Evolutionary conservation across 2,329 filamentous ascomycete species (phyloP), one percentile per base, ranked within the genome.

Genomic region (Alternaria sp.): DNA sequence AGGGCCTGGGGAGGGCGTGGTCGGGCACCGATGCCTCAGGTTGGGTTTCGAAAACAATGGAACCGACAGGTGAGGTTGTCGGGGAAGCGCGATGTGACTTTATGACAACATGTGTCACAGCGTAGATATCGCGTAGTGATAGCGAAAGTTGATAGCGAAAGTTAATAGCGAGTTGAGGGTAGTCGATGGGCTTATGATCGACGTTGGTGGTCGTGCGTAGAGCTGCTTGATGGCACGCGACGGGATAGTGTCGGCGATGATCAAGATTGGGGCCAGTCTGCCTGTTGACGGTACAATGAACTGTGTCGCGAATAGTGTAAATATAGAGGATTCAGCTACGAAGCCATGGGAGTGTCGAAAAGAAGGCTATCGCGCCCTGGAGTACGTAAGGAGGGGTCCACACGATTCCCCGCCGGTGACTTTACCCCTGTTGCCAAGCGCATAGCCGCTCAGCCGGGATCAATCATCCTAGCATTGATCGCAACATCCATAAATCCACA

Each of bases 1-100:
- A 51, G 30, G 40, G 51, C 28, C 44, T 45, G 46, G 44, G 8
- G 25, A 59, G 46, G 50, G 54, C 17, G 25, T 30, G 54, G 54
- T 65, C 53, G 52, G 61, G 58, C 19, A 59, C 58, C 59, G 52
- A 61, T 49, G 26, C 58, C 58, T 67, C 57, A 63, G 60, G 60
- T 62, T 64, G 19, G 61, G 47, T 52, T 44, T 61, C 57, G 26
- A 45, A 47, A 40, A 43, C 28, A 11, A 26, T 28, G 32, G 40
- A 57, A 43, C 40, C 47, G 44, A 43, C 30, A 45, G 30, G 51
- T 10, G 32, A 49, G 11, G 6, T 50, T 19, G 49, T 45, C 43
- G 46, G 46, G 21, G 40, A 25, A 47, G 21, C 49, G 43, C 21
- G n/a, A 36, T 36, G n/a, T 36, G 36, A 43, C 17, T 13, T 52